Percentiles rank a stretch among this genome's conserved stretches.
phyloP scores from a whole-genome alignment of 352 stramenopile species.

The Hyphochytrium catenoides region DNA sequence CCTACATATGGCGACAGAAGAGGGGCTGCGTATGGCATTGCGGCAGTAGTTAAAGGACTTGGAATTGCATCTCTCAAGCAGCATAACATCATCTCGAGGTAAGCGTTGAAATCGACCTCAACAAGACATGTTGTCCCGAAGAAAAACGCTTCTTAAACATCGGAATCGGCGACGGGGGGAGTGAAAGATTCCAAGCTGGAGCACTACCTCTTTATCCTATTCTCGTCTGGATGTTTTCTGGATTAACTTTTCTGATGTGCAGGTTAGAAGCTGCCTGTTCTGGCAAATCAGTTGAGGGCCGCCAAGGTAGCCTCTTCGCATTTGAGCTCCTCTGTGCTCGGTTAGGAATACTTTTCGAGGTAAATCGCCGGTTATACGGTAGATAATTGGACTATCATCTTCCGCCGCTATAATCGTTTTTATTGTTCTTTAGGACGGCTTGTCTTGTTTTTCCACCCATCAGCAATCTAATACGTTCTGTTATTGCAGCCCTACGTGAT shows the following conservation, averaged over 20 bases:
- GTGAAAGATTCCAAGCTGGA: slow-evolving; percentile 35
- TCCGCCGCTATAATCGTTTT: too few species aligned
- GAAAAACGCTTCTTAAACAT: slow-evolving; percentile 19
- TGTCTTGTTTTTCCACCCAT: too few species aligned
- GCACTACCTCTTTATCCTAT: too few species aligned
- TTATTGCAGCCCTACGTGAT: slow-evolving; percentile 90
- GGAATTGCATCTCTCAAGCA: slow-evolving; percentile 95
- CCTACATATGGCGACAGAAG: slow-evolving; percentile 63
- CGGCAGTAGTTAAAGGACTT: slow-evolving; percentile 94
- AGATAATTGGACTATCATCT: too few species aligned
- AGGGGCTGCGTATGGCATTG: slow-evolving; percentile 90
- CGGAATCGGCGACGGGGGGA: too few species aligned
- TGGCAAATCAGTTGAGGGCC: slow-evolving; percentile 24
- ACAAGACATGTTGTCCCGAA: slow-evolving; percentile 14
- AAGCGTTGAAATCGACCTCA: background rate
- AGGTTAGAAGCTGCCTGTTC: too few species aligned
- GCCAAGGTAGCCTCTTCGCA: slow-evolving; percentile 82
- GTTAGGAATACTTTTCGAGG: slow-evolving; percentile 94
- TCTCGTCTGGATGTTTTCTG: too few species aligned
- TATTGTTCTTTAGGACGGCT: too few species aligned
- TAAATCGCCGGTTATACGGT: too few species aligned
- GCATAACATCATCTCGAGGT: slow-evolving; percentile 80
- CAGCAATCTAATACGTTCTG: too few species aligned
- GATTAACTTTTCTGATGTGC: too few species aligned
- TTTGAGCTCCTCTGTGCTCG: slow-evolving; percentile 90